phyloP scores from a whole-genome alignment of 2,329 filamentous ascomycete species.

The Pseudogymnoascus sp. region DNA sequence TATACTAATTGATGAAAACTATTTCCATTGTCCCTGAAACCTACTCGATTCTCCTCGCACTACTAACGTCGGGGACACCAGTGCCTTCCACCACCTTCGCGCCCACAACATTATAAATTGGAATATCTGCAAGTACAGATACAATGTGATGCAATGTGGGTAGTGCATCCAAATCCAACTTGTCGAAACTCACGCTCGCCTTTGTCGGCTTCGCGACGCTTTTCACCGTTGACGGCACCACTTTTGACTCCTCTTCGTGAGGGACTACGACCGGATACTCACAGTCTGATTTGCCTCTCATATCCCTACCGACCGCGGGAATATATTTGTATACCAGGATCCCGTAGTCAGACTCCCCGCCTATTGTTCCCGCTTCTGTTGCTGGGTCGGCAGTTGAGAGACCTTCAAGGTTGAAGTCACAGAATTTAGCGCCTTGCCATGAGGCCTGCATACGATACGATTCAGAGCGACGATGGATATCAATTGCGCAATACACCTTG shows the following conservation, averaged over 20 bases:
- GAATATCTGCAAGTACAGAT: conserved; percentile 43
- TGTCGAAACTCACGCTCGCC: conserved; percentile 39
- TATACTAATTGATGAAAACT: background rate
- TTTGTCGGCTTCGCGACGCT: conserved; percentile 16
- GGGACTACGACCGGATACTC: conserved; percentile 37
- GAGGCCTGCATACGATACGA: conserved; percentile 32
- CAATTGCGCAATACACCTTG: conserved; percentile 39
- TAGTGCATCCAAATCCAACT: conserved; percentile 42
- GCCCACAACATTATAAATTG: conserved; percentile 45
- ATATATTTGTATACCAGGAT: conserved; percentile 50
- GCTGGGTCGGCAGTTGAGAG: conserved; percentile 23
- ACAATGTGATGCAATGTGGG: conserved; percentile 54
- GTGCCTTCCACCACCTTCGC: conserved; percentile 47
- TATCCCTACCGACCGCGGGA: conserved; percentile 38
- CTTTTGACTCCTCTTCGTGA: conserved; percentile 20
- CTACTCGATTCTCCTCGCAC: conserved; percentile 27
- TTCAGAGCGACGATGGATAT: conserved; percentile 46
- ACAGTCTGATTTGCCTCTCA: conserved; percentile 42
- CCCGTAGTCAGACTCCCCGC: conserved; percentile 28
- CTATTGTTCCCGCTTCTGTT: conserved; percentile 25
- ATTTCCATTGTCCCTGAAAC: background rate
- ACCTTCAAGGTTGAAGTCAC: conserved; percentile 29
- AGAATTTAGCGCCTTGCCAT: conserved; percentile 37
- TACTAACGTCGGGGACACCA: conserved; percentile 41
- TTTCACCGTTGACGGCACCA: conserved; percentile 12